Conservation (phyloP, 2,329 filamentous ascomycete genomes). For the Trichophyton benhamiae region DNA sequence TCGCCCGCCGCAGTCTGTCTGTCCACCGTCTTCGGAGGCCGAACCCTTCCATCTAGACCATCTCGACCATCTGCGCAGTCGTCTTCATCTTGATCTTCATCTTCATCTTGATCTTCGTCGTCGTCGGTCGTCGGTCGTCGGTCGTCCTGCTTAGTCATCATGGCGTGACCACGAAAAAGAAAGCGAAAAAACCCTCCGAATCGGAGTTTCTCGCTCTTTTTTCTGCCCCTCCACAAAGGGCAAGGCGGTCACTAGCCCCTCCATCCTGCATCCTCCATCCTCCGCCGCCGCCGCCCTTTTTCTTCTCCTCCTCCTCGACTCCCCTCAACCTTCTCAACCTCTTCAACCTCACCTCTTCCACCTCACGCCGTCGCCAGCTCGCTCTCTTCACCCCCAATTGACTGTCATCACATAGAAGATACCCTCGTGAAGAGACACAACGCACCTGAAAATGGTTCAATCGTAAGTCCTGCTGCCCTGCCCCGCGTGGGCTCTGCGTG, state of each 20-base stretch:
- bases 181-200: background rate
- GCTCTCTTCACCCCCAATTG: background rate
- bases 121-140: no score
- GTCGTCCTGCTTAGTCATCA: background rate
- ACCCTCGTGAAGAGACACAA: background rate
- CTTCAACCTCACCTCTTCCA: constrained; percentile 12
- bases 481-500: background rate
- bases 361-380: constrained; percentile 1
- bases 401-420: background rate
- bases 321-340: constrained; percentile 10
- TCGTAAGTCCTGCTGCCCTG: constrained; percentile 35
- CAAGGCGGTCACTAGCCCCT: background rate
- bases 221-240: constrained; percentile 13
- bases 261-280: background rate
- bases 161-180: background rate
- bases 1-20: background rate
- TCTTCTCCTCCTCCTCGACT: constrained; percentile 15
- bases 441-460: constrained; percentile 45
- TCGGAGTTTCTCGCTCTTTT: background rate
- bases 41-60: background rate
- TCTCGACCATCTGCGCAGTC: background rate
- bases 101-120: background rate
- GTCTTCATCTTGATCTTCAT: background rate
- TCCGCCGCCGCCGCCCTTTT: constrained; percentile 1
- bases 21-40: background rate